A percentile compares a stretch with the other conserved stretches of the same genome.
phyloP scores from a whole-genome alignment of 2,329 filamentous ascomycete species.

The Boeremia exigua region DNA sequence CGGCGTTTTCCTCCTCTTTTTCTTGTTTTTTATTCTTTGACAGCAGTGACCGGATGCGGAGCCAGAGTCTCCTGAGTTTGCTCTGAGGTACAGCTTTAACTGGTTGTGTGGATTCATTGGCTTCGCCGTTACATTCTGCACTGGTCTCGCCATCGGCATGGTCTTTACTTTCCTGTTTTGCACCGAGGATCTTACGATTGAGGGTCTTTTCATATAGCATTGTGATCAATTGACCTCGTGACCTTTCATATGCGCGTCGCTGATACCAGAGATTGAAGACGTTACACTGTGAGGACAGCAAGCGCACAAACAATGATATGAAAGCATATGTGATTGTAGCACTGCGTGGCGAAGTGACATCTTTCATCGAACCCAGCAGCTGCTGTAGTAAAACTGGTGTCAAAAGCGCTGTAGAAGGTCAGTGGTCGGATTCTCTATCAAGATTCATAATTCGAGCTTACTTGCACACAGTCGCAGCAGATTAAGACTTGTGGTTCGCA shows the following conservation, averaged over 20 bases:
- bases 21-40: constrained; percentile 36
- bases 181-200: constrained; percentile 62
- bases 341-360: constrained; percentile 56
- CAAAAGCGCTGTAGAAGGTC: constrained; percentile 43
- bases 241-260: constrained; percentile 83
- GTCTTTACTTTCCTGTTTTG: constrained; percentile 40
- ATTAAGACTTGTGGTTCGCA: constrained; percentile 69
- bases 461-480: constrained; percentile 66
- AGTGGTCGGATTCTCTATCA: background rate
- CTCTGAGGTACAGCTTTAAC: constrained; percentile 8
- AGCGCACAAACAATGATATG: constrained; percentile 65
- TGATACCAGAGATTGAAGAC: constrained; percentile 81
- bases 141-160: constrained; percentile 23
- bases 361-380: constrained; percentile 70
- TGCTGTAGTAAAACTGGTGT: constrained; percentile 75
- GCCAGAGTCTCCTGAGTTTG: constrained; percentile 17
- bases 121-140: constrained; percentile 10
- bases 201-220: constrained; percentile 83
- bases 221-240: constrained; percentile 83
- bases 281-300: constrained; percentile 68
- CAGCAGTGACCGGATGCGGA: constrained; percentile 23
- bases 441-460: constrained; percentile 35
- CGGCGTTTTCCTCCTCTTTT: constrained; percentile 56
- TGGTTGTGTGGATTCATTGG: constrained; percentile 3
- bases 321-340: constrained; percentile 70